Evolutionary conservation across 495 filamentous ascomycete genomes (phyloP).

Genomic region (Parathielavia hyrcaniae): DNA sequence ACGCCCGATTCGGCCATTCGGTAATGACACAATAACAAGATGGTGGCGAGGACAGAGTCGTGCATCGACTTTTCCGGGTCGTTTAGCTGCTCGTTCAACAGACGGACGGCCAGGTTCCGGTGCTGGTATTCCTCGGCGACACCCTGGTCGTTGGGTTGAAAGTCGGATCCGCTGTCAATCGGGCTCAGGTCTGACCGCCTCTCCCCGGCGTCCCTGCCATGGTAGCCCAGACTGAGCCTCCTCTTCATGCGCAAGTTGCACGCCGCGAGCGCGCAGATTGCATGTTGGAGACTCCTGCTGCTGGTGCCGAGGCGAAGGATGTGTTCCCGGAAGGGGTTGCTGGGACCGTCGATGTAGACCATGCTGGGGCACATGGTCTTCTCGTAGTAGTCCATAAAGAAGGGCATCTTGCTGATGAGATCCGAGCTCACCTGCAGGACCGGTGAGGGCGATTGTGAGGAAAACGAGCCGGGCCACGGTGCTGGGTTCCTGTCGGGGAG

Average conservation of each 20-base stretch:
- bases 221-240: constrained; percentile 48
- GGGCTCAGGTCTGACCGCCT: constrained; percentile 33
- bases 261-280: constrained; percentile 80
- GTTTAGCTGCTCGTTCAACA: constrained; percentile 75
- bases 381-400: constrained; percentile 71
- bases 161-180: constrained; percentile 33
- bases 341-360: constrained; percentile 81
- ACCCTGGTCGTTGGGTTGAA: constrained; percentile 44
- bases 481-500: constrained; percentile 23
- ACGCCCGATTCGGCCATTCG: constrained; percentile 90
- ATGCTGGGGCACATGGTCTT: constrained; percentile 87
- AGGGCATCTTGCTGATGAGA: constrained; percentile 51
- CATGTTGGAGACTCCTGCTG: constrained; percentile 80
- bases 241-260: constrained; percentile 70
- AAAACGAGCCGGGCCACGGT: constrained; percentile 26
- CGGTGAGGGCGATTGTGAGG: constrained; percentile 26
- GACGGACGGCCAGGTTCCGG: constrained; percentile 70
- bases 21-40: constrained; percentile 84
- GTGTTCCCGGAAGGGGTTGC: constrained; percentile 77
- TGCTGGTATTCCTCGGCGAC: constrained; percentile 75
- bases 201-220: constrained; percentile 36
- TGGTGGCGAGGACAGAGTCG: constrained; percentile 82
- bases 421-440: constrained; percentile 43
- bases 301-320: constrained; percentile 70
- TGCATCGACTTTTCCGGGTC: constrained; percentile 66